These are phyloP conservation scores for Thermothielavioides terrestris DNA, from an alignment of 495 filamentous ascomycete genomes.

Conservation along the genomic window DNA sequence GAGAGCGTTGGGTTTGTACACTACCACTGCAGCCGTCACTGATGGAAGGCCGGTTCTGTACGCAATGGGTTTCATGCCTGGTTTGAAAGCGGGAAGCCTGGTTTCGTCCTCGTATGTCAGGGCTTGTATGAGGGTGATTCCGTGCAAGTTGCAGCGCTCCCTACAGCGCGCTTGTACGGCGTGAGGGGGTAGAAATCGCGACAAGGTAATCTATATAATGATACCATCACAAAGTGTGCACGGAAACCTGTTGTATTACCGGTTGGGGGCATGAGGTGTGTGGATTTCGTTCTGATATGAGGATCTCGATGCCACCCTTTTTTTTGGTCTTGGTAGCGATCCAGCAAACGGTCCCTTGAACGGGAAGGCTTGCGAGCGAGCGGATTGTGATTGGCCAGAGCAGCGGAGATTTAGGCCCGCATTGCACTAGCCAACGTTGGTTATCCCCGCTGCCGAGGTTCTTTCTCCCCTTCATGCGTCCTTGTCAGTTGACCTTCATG, in stretches of 20 bases:
- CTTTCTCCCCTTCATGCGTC: background rate
- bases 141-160: too few relatives aligned
- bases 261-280: too few relatives aligned
- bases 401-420: background rate
- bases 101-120: too few relatives aligned
- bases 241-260: too few relatives aligned
- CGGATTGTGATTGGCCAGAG: background rate
- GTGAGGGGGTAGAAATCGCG: too few relatives aligned
- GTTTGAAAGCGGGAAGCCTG: too few relatives aligned
- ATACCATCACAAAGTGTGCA: too few relatives aligned
- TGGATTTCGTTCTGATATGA: too few relatives aligned
- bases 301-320: background rate
- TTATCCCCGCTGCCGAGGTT: background rate
- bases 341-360: background rate
- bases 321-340: background rate
- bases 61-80: background rate
- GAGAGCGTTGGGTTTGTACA: background rate
- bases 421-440: background rate
- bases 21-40: background rate
- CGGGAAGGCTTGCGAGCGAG: constrained; percentile 2
- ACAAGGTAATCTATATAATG: too few relatives aligned
- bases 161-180: too few relatives aligned
- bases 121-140: too few relatives aligned
- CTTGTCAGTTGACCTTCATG: too few relatives aligned
- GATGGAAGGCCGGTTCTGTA: background rate